Base-by-base conservation (phyloP, 306 rosid genomes). In the Begonia loranthoides region DNA sequence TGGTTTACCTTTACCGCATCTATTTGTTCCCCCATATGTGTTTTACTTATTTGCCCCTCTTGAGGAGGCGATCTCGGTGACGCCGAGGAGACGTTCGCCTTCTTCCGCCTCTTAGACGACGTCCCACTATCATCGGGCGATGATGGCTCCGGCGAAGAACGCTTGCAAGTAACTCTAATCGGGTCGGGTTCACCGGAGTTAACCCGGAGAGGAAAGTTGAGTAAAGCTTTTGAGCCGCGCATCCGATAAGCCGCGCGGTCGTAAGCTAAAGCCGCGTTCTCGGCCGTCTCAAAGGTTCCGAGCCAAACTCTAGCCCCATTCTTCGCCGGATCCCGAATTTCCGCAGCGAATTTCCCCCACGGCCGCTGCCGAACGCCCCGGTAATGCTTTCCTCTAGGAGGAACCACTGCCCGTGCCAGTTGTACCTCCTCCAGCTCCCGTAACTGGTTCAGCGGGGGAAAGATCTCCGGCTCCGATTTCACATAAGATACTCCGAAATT, bases 341-440 rank as follows among this genome's bases (percentile, higher is more conserved):
- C 89, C 39, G 84, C 89, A 45, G 82, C 89, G 49, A 69, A 81
- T 51, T 81, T 81, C n/a, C 89, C 89, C 84, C 84, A 77, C 16
- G 81, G 89, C 45, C 89, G 62, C n/a, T 59, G 82, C 53, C 89
- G 22, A 11, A 81, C 89, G 1, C 89, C 89, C 16, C 89, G 70
- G 57, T 74, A 81, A 58, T 81, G 89, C 73, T 70, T 77, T 54
- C 68, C 84, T 69, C 72, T 76, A 5, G 63, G 36, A 49, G 84
- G 77, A n/a, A 40, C 75, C 34, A 19, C 72, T 21, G 46, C 54
- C 45, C 68, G 60, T 13, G 19, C 14, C 17, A 50, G n/a, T 0
- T 21, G 19, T 13, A 13, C 28, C n/a, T 12, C 34, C 13, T 52
- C 44, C 21, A 55, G 14, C 17, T 55, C 74, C 43, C 55, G 55